A percentile compares a stretch with the other conserved stretches of the same genome.
Evolutionary conservation across 352 stramenopile species (phyloP).

Genomic region (Pythium coloratum): DNA sequence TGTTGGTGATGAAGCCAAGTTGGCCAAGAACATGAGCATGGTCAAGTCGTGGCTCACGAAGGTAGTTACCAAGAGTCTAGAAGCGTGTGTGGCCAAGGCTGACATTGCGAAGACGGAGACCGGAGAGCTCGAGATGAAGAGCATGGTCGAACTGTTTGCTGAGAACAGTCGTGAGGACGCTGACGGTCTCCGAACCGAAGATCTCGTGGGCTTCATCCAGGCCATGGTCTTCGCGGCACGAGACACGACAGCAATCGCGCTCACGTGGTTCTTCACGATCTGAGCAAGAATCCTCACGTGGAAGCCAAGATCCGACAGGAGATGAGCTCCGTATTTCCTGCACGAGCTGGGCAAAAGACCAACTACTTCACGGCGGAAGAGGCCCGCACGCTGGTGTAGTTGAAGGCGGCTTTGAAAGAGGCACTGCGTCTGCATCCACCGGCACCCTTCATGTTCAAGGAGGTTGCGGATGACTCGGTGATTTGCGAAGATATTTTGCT

Average conservation of each 20-base stretch:
- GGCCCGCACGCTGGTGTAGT: constrained; percentile 49
- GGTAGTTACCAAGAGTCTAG: constrained; percentile 33
- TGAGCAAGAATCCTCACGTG: constrained; percentile 59
- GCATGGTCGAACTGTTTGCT: constrained; percentile 12
- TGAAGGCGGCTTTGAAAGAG: constrained; percentile 60
- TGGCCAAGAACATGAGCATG: constrained; percentile 29
- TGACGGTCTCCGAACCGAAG: constrained; percentile 37
- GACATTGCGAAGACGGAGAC: background rate
- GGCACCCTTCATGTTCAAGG: constrained; percentile 56
- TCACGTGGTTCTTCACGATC: constrained; percentile 76
- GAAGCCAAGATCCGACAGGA: constrained; percentile 47
- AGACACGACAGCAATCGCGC: constrained; percentile 69
- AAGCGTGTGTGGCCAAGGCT: constrained; percentile 5
- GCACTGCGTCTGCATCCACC: constrained; percentile 61
- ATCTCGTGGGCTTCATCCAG: constrained; percentile 66
- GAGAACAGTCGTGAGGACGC: constrained; percentile 14
- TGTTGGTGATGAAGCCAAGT: constrained; percentile 37
- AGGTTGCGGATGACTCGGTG: constrained; percentile 51
- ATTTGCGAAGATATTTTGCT: constrained; percentile 36
- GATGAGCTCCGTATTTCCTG: constrained; percentile 24
- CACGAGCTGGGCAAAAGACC: background rate
- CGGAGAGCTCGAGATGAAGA: constrained; percentile 4
- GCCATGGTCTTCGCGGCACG: constrained; percentile 67
- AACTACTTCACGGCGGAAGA: constrained; percentile 44
- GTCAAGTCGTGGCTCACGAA: constrained; percentile 41